Percentiles rank a stretch among this genome's conserved stretches.
Evolutionary conservation across 768 basidiomycete species (phyloP).

Genomic region (Leccinum subtestaceum): DNA sequence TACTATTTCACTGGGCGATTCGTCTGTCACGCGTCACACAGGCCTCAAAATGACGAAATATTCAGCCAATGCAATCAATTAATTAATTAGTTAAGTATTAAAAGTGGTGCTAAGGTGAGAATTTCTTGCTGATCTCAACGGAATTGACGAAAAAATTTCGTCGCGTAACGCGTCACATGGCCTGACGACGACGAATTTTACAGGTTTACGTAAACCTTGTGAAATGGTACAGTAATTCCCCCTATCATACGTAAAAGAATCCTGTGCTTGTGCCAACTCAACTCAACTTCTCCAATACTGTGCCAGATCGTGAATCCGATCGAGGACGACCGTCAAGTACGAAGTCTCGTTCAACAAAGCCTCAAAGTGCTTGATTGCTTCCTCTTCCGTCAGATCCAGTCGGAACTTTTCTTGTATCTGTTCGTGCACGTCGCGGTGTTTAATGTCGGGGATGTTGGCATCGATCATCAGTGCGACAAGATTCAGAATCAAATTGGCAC

Average conservation of each 20-base stretch:
- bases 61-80: too few species aligned
- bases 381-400: constrained; percentile 90
- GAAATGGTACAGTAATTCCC: neutral
- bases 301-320: constrained; percentile 88
- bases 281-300: constrained; percentile 87
- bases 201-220: too few species aligned
- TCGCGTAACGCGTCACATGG: too few species aligned
- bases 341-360: constrained; percentile 90
- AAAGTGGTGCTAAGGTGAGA: too few species aligned
- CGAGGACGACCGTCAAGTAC: constrained; percentile 89
- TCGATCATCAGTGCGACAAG: constrained; percentile 96
- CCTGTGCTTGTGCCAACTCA: constrained; percentile 27
- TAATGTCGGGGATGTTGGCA: constrained; percentile 97
- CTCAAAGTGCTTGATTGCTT: constrained; percentile 97
- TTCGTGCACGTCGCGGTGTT: constrained; percentile 80
- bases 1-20: too few species aligned
- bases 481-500: constrained; percentile 95
- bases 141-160: too few species aligned
- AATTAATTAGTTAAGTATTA: too few species aligned
- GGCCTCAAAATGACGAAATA: too few species aligned
- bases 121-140: too few species aligned
- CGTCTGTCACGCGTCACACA: too few species aligned
- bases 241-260: constrained; percentile 2
- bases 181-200: too few species aligned
- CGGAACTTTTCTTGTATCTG: constrained; percentile 97